phyloP scores from a whole-genome alignment of 106 monocot genomes.

The Cymbidium sinense region DNA sequence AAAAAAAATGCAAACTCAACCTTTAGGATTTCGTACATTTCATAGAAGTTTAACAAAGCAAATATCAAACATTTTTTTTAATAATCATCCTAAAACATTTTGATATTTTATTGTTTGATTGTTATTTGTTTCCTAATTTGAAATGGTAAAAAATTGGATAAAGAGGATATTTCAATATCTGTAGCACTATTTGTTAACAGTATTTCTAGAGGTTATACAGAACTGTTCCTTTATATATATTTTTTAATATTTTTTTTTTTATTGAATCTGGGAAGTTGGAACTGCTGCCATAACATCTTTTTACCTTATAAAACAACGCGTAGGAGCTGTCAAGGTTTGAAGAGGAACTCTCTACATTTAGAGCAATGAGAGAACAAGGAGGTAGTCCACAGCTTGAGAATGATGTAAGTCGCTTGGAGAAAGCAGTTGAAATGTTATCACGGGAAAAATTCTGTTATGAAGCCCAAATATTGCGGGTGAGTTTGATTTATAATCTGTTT shows the following conservation, averaged over 20 bases:
- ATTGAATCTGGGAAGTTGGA: background rate
- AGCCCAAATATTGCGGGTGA: slow-evolving; percentile 85
- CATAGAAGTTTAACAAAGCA: background rate
- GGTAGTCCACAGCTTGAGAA: slow-evolving; percentile 71
- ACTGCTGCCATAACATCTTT: slow-evolving; percentile 2
- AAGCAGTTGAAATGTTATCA: slow-evolving; percentile 62
- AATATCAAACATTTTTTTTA: background rate
- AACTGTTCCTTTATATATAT: background rate
- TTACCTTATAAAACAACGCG: background rate
- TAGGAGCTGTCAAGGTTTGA: slow-evolving; percentile 73
- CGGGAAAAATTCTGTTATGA: slow-evolving; percentile 83
- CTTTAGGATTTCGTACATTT: background rate
- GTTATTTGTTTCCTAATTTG: background rate
- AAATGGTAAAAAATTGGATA: background rate
- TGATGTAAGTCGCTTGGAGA: slow-evolving; percentile 81
- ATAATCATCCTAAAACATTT: background rate
- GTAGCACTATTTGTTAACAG: background rate
- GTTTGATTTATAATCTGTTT: slow-evolving; percentile 5
- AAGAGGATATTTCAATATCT: background rate
- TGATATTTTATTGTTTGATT: background rate
- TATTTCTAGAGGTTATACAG: background rate
- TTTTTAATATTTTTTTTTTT: background rate
- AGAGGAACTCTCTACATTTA: slow-evolving; percentile 61
- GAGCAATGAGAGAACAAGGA: slow-evolving; percentile 75
- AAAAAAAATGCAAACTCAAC: background rate